Evolutionary conservation across 441 rosid genomes (phyloP), one percentile per base, ranked within the genome.

Genomic region (Aleurites moluccanus): DNA sequence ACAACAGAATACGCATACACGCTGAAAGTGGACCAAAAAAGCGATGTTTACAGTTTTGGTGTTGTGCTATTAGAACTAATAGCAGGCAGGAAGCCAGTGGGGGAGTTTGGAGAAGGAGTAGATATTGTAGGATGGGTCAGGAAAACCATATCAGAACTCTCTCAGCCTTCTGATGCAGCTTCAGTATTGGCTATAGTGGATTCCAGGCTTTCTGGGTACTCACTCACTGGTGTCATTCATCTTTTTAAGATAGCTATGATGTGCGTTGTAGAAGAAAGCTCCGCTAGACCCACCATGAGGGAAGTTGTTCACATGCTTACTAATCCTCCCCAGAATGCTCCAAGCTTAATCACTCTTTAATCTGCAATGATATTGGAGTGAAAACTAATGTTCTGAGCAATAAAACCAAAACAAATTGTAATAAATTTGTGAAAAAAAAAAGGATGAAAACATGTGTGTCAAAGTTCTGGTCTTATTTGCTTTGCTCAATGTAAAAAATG

Each of bases 11-110:
- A 94, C 77, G 99, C 99, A 0, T 92, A 94, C 84, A 94, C 97
- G 0, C 67, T 92, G 81, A 94, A 87, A 70, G 96, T 94, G 67
- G 97, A 92, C 15, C 92, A 91, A 89, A 94, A 94, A 77, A 92
- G 96, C 65, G 99, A 94, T 65, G 99, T 94, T 16, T 94, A 94
- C 77, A 94, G 98, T 53, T 94, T 91, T 16, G 97, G 98, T 0
- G 97, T 94, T 0, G 92, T 94, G 42, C 78, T 94, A 50, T 74
- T 94, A 82, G 98, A 94, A 86, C 83, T 94, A 33, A 83, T 94
- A 68, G 86, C 96, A 2, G 98, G 97, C 28, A 85, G 89, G 64
- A 90, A 79, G 85, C 97, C 98, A 0, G 97, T 94, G 33, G 97
- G 98, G 33, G 97, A 89, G 50, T 92, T 94, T 59, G 98, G 96